phyloP scores from a whole-genome alignment of 345 rosid species.

The Bruguiera parviflora region DNA sequence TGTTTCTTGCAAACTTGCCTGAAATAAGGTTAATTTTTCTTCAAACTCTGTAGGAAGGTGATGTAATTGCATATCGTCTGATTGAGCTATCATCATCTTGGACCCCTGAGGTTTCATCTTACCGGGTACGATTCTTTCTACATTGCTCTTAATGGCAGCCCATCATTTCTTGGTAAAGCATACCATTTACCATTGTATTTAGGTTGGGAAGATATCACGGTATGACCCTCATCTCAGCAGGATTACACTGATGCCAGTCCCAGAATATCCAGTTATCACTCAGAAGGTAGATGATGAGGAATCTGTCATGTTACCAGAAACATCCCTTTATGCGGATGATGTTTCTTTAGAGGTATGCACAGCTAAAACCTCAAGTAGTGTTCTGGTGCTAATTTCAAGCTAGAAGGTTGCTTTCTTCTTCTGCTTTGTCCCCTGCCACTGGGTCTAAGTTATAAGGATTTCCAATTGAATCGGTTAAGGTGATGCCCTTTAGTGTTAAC shows the following conservation, averaged over 20 bases:
- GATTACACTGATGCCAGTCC: slow-evolving; percentile 50
- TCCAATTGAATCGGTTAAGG: background rate
- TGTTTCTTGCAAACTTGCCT: background rate
- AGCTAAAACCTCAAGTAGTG: too few relatives aligned
- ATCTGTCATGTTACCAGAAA: slow-evolving; percentile 32
- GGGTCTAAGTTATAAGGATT: background rate
- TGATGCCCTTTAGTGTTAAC: background rate
- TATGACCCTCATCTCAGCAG: slow-evolving; percentile 54
- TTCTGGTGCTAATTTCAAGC: too few relatives aligned
- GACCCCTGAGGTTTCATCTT: slow-evolving; percentile 86
- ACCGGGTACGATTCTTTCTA: slow-evolving; percentile 46
- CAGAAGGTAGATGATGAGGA: slow-evolving; percentile 45
- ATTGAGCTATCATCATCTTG: slow-evolving; percentile 83
- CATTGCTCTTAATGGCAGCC: slow-evolving; percentile 3
- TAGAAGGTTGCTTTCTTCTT: too few relatives aligned
- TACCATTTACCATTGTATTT: slow-evolving; percentile 15
- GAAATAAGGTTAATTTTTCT: background rate
- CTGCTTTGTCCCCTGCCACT: too few relatives aligned
- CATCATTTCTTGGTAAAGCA: slow-evolving; percentile 5
- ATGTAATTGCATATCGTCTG: slow-evolving; percentile 81
- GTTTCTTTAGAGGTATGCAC: slow-evolving; percentile 65
- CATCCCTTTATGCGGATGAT: slow-evolving; percentile 61
- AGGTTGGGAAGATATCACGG: slow-evolving; percentile 78
- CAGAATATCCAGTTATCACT: slow-evolving; percentile 50
- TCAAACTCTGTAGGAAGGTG: slow-evolving; percentile 67